These are phyloP conservation scores for Fusarium penzigii DNA, from an alignment of 2,329 filamentous ascomycete species.

Conservation along the genomic window DNA sequence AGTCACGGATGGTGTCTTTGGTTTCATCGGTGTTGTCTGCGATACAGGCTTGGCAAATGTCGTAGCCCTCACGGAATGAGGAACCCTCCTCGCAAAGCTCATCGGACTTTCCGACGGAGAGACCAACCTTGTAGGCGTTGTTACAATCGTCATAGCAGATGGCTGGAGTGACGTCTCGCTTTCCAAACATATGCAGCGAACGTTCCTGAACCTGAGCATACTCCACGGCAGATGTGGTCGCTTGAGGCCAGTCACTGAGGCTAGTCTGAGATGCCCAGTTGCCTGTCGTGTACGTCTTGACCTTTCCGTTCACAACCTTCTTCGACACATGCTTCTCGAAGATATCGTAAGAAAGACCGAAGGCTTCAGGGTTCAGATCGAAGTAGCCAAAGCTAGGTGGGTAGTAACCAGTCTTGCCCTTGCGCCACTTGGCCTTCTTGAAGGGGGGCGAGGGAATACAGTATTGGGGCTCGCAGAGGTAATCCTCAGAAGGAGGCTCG, in stretches of 20 bases:
- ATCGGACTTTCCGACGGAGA: constrained; percentile 47
- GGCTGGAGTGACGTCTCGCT: constrained; percentile 46
- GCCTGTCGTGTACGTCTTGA: constrained; percentile 52
- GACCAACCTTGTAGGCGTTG: constrained; percentile 46
- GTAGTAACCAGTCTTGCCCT: constrained; percentile 50
- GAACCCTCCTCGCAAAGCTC: constrained; percentile 47
- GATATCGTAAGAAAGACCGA: constrained; percentile 64
- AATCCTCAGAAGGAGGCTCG: constrained; percentile 46
- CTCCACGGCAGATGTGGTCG: constrained; percentile 16
- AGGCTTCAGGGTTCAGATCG: constrained; percentile 61
- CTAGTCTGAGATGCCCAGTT: constrained; percentile 56
- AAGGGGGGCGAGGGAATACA: constrained; percentile 46
- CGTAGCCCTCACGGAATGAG: constrained; percentile 40
- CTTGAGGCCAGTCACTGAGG: constrained; percentile 38
- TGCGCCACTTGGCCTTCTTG: constrained; percentile 42
- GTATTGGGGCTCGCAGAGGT: constrained; percentile 45
- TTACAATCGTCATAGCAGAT: constrained; percentile 58
- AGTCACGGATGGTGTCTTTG: constrained; percentile 33
- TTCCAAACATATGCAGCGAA: constrained; percentile 32
- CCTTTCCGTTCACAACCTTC: constrained; percentile 36
- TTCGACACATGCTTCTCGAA: constrained; percentile 50
- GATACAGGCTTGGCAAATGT: constrained; percentile 47
- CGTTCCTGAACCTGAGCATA: constrained; percentile 15
- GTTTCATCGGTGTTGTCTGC: constrained; percentile 18
- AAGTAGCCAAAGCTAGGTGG: constrained; percentile 58